Evolutionary conservation across 768 basidiomycete genomes (phyloP), one percentile per base, ranked within the genome.

Genomic region (Suillus subluteus): DNA sequence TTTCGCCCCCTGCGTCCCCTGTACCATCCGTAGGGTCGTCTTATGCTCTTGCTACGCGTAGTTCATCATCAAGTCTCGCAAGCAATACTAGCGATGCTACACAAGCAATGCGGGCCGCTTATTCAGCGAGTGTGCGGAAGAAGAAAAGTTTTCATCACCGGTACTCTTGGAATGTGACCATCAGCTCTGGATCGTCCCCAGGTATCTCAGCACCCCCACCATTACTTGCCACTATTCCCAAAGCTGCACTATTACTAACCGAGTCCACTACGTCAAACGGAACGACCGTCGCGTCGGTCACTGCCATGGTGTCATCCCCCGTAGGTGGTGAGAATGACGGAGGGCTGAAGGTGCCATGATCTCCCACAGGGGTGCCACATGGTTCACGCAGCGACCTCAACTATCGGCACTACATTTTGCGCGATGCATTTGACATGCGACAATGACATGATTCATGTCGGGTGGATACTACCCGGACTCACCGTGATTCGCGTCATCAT

Each of bases 81-180:
- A 63, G 62, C 16, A 64, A 54, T n/a, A 65, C 75, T 3, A 75
- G 64, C 23, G 69, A 70, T 30, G 75, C 77, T 4, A 65, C 77
- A 0, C 69, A 23, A 0, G 70, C 68, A 43, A 75, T 78, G 72
- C 75, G 77, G 1, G 78, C 78, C 2, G 77, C 77, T 3, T 78
- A 78, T 67, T 59, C 72, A 38, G 77, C 71, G 0, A 72, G 77
- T 40, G 69, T 75, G 13, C 77, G 77, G 69, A 79, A 78, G 58
- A 78, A 78, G 65, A 73, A 69, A 55, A 79, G 78, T 62, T 77
- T 77, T 55, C 69, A 72, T 37, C 72, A 56, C 43, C 73, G 77
- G 43, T 63, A 70, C 16, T 78, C 77, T 38, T 78, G 76, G 75
- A 74, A 70, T 54, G 67, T 68, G 5, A 70, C 78, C n/a, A 46